These are phyloP conservation scores for Heterobasidion occidentale DNA, from an alignment of 1,284 basidiomycete species.

Conservation along the genomic window DNA sequence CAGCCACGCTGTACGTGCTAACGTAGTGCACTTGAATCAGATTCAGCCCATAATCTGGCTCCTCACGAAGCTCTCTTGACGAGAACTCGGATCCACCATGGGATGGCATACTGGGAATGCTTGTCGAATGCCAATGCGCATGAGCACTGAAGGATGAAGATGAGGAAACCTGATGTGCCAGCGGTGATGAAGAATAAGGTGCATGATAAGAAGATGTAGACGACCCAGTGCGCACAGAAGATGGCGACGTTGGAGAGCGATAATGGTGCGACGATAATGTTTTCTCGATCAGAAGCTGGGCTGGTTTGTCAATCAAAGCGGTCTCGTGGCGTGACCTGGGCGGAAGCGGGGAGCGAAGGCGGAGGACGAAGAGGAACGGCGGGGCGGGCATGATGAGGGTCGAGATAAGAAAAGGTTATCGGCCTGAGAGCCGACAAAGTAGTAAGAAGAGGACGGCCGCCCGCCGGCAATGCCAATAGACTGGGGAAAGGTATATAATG, in stretches of 20 bases:
- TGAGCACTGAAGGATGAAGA: slow-evolving; percentile 25
- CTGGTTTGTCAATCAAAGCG: slow-evolving; percentile 15
- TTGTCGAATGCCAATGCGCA: slow-evolving; percentile 24
- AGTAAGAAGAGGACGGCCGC: slow-evolving; percentile 91
- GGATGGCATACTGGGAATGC: slow-evolving; percentile 12
- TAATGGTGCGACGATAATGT: slow-evolving; percentile 21
- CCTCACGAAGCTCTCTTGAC: slow-evolving; percentile 24
- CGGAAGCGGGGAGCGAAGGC: slow-evolving; percentile 9
- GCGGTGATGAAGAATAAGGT: slow-evolving; percentile 47
- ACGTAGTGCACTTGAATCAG: slow-evolving; percentile 50
- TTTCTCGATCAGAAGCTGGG: slow-evolving; percentile 5
- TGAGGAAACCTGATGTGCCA: slow-evolving; percentile 48
- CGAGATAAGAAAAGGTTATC: slow-evolving; percentile 89
- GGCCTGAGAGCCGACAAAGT: slow-evolving; percentile 91
- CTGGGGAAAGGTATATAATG: slow-evolving; percentile 89
- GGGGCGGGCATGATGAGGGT: slow-evolving; percentile 87
- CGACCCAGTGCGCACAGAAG: slow-evolving; percentile 39
- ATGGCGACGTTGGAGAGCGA: slow-evolving; percentile 42
- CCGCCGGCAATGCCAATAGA: slow-evolving; percentile 96
- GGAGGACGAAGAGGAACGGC: slow-evolving; percentile 70
- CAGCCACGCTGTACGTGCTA: slow-evolving; percentile 51
- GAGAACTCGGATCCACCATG: slow-evolving; percentile 24
- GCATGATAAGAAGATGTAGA: slow-evolving; percentile 53
- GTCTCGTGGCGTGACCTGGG: slow-evolving; percentile 7
- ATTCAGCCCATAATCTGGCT: slow-evolving; percentile 28